Evolutionary conservation across 2,329 filamentous ascomycete species (phyloP).

Genomic region (Microsporum canis): DNA sequence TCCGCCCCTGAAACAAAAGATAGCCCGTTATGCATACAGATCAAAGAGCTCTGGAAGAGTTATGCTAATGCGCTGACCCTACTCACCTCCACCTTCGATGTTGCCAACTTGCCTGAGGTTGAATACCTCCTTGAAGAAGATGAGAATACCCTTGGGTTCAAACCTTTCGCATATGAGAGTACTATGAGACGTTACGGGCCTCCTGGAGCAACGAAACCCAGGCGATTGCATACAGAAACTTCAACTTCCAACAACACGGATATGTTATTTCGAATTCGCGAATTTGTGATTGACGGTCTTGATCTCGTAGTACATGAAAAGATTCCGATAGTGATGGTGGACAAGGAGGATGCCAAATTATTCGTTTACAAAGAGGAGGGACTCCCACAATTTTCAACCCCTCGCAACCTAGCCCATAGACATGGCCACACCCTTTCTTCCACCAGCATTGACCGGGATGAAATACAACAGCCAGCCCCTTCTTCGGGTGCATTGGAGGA

Average conservation of each 20-base stretch:
- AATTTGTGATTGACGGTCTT: conserved; percentile 51
- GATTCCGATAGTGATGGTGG: conserved; percentile 40
- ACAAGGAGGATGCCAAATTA: conserved; percentile 32
- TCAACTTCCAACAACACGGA: conserved; percentile 49
- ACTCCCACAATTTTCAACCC: conserved; percentile 40
- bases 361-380: conserved; percentile 46
- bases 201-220: conserved; percentile 39
- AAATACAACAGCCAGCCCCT: conserved; percentile 26
- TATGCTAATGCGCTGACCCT: conserved; percentile 53
- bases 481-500: conserved; percentile 8
- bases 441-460: conserved; percentile 32
- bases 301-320: conserved; percentile 43
- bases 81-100: conserved; percentile 48
- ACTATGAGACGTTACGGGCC: conserved; percentile 42
- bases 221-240: conserved; percentile 40
- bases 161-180: conserved; percentile 44
- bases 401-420: conserved; percentile 17
- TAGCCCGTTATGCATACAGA: conserved; percentile 44
- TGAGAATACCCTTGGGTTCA: conserved; percentile 54
- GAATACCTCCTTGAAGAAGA: conserved; percentile 59
- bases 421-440: conserved; percentile 33
- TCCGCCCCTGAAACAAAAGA: conserved; percentile 42
- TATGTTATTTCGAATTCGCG: conserved; percentile 55
- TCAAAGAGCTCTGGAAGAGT: conserved; percentile 53
- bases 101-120: conserved; percentile 44